Base-by-base conservation (phyloP, 176 grass and related monocot genomes). In the Bonia amplexicaulis region DNA sequence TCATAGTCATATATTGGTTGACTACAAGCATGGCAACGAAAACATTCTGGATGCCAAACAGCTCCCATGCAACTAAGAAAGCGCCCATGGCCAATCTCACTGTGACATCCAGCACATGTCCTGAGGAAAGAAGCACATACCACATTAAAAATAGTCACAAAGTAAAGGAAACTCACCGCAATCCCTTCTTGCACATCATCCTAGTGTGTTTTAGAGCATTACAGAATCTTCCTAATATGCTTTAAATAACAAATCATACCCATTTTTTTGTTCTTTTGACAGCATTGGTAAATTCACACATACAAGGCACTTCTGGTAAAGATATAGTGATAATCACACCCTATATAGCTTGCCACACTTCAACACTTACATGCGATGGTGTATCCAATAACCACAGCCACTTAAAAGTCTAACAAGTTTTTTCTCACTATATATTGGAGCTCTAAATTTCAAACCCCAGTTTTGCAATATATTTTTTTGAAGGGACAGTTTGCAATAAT, bases 21-120 rank as follows among this genome's bases (percentile, higher is more conserved):
- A 85, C 65, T 88, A 87, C 96, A 99, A 47, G 86, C 85, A 86
- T 99, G 91, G 41, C 96, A 99, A 35, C 91, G 49, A 85, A 99
- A 99, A 87, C 96, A 99, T 66, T 92, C 89, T 6, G 93, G 96
- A 87, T 99, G 96, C 93, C 93, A 99, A 82, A 94, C 83, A 84
- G 93, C 91, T 75, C 88, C 91, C 90, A 94, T 92, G 71, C 91
- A 96, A 84, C 85, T 94, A 82, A 96, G 93, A 90, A 92, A 98
- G 71, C 85, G 89, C 2, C 95, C 89, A 73, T 87, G 84, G 61
- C 90, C 91, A 74, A 98, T 98, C 87, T 95, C 95, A 85, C 59
- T 90, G 39, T 92, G 82, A 86, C 95, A 98, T 85, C 93, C 89
- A 66, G 87, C 93, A 40, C 95, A 98, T 69, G 80, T 77, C 85